Evolutionary conservation across 805 yeast genomes (phyloP).

Genomic region (Yamadazyma philogaea): DNA sequence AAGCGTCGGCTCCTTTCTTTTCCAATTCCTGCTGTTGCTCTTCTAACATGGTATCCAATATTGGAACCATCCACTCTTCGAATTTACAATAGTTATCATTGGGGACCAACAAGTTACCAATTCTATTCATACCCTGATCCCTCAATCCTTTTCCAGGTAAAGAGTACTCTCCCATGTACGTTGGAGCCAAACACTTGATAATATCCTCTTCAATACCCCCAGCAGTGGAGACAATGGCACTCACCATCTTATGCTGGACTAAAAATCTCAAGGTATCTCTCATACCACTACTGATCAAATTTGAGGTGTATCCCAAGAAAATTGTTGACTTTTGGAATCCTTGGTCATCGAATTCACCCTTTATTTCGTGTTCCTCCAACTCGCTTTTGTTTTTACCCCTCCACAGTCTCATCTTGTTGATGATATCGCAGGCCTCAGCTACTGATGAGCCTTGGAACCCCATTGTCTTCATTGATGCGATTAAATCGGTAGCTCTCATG

Average conservation of each 20-base stretch:
- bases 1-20: slow-evolving; percentile 46
- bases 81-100: slow-evolving; percentile 96
- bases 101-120: slow-evolving; percentile 95
- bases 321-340: slow-evolving; percentile 85
- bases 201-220: slow-evolving; percentile 98
- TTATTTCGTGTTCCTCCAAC: slow-evolving; percentile 60
- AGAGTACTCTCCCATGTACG: slow-evolving; percentile 88
- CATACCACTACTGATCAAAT: slow-evolving; percentile 89
- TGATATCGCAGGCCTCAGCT: slow-evolving; percentile 86
- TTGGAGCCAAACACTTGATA: slow-evolving; percentile 94
- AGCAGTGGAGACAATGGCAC: slow-evolving; percentile 94
- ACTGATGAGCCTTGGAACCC: slow-evolving; percentile 94
- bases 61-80: slow-evolving; percentile 98
- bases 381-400: slow-evolving; percentile 74
- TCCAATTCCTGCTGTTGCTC: slow-evolving; percentile 76
- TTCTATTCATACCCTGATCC: slow-evolving; percentile 95
- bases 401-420: slow-evolving; percentile 91
- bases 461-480: slow-evolving; percentile 85
- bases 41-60: slow-evolving; percentile 78
- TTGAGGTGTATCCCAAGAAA: slow-evolving; percentile 94
- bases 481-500: slow-evolving; percentile 74
- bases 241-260: slow-evolving; percentile 91
- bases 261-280: slow-evolving; percentile 86
- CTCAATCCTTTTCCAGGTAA: slow-evolving; percentile 79
- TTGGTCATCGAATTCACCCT: slow-evolving; percentile 72